A percentile compares a stretch with the other conserved stretches of the same genome.
phyloP scores from a whole-genome alignment of 1,139 yeast species.

The Zygosaccharomyces pseudobailii region DNA sequence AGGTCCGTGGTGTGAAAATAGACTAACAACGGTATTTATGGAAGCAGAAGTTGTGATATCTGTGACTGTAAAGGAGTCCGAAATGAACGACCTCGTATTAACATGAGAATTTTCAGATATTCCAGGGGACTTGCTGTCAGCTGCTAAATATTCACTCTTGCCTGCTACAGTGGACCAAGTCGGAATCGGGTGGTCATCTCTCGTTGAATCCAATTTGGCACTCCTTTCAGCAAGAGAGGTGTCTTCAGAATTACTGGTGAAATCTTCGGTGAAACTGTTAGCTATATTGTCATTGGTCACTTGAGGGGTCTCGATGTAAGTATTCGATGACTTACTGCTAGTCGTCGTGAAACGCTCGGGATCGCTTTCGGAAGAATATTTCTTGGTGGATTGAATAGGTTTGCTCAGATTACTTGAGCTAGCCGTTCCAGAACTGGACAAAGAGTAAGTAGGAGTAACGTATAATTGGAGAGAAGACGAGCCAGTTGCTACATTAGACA shows the following conservation, averaged over 20 bases:
- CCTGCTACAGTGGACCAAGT: no score
- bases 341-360: background rate
- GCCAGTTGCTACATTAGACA: background rate
- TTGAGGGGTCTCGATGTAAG: background rate
- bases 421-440: background rate
- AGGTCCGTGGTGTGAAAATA: slow-evolving; percentile 1
- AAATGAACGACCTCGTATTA: no score
- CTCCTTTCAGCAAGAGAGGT: no score
- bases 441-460: background rate
- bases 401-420: background rate
- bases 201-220: no score
- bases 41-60: background rate
- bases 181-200: no score
- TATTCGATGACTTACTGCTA: background rate
- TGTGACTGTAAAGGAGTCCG: background rate
- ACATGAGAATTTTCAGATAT: no score
- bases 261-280: background rate
- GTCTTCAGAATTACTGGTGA: no score
- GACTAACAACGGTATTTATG: background rate
- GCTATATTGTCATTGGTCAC: background rate
- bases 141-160: no score
- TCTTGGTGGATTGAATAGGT: background rate
- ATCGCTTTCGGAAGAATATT: background rate
- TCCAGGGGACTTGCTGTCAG: no score
- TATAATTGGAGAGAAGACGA: background rate